These are phyloP conservation scores for Xylaria sp. DNA, from an alignment of 2,329 filamentous ascomycete genomes.

Conservation along the genomic window DNA sequence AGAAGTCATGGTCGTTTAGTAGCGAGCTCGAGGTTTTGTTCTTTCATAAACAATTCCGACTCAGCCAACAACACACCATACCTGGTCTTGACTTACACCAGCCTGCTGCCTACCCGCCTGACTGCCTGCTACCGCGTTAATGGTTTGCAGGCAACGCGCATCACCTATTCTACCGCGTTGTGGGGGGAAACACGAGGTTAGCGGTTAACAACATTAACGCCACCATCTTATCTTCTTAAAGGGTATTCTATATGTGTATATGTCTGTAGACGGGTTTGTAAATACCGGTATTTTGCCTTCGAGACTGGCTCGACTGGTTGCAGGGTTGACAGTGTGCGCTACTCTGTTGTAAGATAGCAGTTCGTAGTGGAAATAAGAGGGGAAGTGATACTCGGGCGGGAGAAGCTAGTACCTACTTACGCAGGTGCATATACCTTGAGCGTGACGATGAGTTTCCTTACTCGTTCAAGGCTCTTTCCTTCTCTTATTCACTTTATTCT, in stretches of 20 bases:
- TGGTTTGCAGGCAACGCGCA: slow-evolving; percentile 1
- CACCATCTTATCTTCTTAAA: not conserved
- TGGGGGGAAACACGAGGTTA: not conserved
- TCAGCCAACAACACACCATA: not conserved
- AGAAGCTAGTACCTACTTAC: too few relatives aligned
- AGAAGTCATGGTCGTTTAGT: slow-evolving; percentile 11
- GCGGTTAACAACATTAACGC: not conserved
- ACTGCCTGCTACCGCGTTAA: not conserved
- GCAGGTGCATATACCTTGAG: too few relatives aligned
- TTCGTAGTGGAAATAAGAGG: too few relatives aligned
- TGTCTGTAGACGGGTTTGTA: too few relatives aligned
- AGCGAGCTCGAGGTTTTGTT: slow-evolving; percentile 10
- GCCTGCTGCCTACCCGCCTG: slow-evolving; percentile 20
- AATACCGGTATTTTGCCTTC: too few relatives aligned
- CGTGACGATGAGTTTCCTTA: too few relatives aligned
- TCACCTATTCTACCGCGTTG: not conserved
- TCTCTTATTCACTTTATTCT: too few relatives aligned
- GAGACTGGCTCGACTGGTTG: too few relatives aligned
- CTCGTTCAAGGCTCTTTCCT: too few relatives aligned
- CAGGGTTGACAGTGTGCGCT: too few relatives aligned
- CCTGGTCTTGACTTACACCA: not conserved
- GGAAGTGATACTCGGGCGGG: too few relatives aligned
- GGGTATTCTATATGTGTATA: not conserved
- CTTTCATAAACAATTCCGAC: slow-evolving; percentile 1
- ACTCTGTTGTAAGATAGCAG: too few relatives aligned